Conservation (phyloP, 352 stramenopile genomes). For the Phytophthora colocasiae region DNA sequence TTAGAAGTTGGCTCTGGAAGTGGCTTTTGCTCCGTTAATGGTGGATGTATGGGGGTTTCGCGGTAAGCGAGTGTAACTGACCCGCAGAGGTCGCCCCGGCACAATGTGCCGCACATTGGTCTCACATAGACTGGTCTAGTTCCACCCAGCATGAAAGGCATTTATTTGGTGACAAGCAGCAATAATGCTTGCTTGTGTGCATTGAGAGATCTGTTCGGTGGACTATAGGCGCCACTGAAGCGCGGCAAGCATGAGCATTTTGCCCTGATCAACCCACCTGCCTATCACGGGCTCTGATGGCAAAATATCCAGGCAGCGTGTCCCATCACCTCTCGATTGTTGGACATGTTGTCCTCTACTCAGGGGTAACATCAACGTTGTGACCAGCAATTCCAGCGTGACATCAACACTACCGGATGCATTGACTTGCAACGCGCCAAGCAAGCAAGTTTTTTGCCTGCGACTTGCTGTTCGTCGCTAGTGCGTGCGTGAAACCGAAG, state of each 20-base stretch:
- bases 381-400: conserved; percentile 9
- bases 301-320: conserved; percentile 31
- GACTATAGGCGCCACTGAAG: no score
- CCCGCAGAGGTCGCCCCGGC: conserved; percentile 15
- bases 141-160: conserved; percentile 7
- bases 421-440: background rate
- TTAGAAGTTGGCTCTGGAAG: background rate
- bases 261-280: conserved; percentile 6
- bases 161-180: conserved; percentile 4
- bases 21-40: background rate
- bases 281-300: conserved; percentile 8
- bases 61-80: conserved; percentile 19
- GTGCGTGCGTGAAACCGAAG: conserved; percentile 1
- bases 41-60: conserved; percentile 4
- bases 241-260: background rate
- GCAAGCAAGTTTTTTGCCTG: background rate
- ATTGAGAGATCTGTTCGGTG: background rate
- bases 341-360: background rate
- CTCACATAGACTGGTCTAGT: conserved; percentile 22
- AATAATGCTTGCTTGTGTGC: background rate
- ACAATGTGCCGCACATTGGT: conserved; percentile 7
- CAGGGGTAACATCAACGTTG: conserved; percentile 7
- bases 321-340: conserved; percentile 12
- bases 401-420: conserved; percentile 6
- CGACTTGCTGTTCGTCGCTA: background rate